A percentile compares a stretch with the other conserved stretches of the same genome.
Conservation (phyloP, 805 yeast genomes). For the Candida tammaniensis region DNA sequence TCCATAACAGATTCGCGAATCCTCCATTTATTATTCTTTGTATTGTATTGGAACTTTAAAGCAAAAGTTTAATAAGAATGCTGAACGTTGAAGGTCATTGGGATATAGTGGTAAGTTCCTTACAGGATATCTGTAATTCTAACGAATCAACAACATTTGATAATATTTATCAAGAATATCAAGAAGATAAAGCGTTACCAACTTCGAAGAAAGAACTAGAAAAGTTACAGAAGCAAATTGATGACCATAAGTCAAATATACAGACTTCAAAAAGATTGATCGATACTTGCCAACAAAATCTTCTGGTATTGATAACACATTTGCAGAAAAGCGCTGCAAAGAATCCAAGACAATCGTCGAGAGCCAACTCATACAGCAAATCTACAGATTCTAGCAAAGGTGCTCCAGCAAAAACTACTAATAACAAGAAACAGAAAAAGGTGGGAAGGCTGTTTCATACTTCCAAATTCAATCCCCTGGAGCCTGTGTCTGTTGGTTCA, state of each 20-base stretch:
- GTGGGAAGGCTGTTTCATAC: conserved; percentile 46
- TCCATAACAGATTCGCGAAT: conserved; percentile 2
- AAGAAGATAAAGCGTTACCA: conserved; percentile 22
- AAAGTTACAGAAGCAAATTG: conserved; percentile 37
- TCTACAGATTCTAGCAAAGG: conserved; percentile 13
- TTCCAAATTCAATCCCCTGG: conserved; percentile 61
- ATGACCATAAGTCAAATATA: conserved; percentile 55
- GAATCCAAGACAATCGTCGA: conserved; percentile 4
- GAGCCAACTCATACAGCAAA: conserved; percentile 6
- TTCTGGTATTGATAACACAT: conserved; percentile 42
- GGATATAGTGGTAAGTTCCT: conserved; percentile 63
- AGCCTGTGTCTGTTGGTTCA: conserved; percentile 59
- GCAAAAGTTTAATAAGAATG: conserved; percentile 2
- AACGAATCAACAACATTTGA: conserved; percentile 57
- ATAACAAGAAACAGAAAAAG: conserved; percentile 15
- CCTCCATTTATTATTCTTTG: too few relatives aligned
- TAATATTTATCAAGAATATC: conserved; percentile 19
- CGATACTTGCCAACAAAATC: conserved; percentile 42
- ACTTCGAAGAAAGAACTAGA: conserved; percentile 38
- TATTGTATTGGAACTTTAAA: too few relatives aligned
- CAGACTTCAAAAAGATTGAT: conserved; percentile 45
- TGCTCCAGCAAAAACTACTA: conserved; percentile 1
- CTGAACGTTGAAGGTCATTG: conserved; percentile 30
- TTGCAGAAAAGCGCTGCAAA: conserved; percentile 16
- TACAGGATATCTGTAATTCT: conserved; percentile 65